Base-by-base conservation (phyloP, 495 filamentous ascomycete genomes). In the Tricharina praecox region DNA sequence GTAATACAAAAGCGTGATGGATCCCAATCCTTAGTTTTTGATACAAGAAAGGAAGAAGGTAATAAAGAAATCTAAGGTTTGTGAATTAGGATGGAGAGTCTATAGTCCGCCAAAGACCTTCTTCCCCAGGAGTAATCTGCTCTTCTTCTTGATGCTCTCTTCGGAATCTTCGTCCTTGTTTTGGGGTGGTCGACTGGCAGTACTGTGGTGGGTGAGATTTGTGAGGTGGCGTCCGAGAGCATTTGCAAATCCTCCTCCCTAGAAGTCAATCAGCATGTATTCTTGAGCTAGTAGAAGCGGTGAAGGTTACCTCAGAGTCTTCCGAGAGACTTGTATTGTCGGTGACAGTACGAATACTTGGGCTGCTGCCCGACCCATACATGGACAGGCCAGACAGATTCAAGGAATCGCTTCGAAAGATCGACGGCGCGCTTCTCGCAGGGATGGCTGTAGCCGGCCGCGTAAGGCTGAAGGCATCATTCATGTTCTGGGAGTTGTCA, bases 111-210 rank as follows among this genome's bases (percentile, higher is more conserved):
- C 56, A 53, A 60, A 60, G 30, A 69, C 57, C 49, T 66, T 69
- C 60, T 67, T 69, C 33, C 67, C 67, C n/a, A 69, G 55, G 21
- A 67, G 55, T 21, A 68, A 37, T 37, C 61, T 63, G 44, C 63
- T 63, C 45, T 67, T 69, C 45, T 60, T 63, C 41, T 63, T 66
- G 21, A 50, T 57, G 36, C 59, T 62, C 33, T 69, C 67, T 9
- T 69, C 67, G 32, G 54, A 57, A 26, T 57, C 34, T 40, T 48
- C 34, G 23, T 43, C 20, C 39, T 21, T 43, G 52, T 50, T 8
- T 49, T 42, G 3, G 15, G 50, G 0, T 44, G 48, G 23, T 42
- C 28, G 8, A 32, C 47, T 57, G 19, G 56, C 47, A 30, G 49
- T 59, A 25, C 54, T 42, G 40, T 52, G 30, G 21, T 38, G 45